Evolutionary conservation across 2,329 filamentous ascomycete species (phyloP), one percentile per base, ranked within the genome.

Genomic region (Parascedosporium putredinis): DNA sequence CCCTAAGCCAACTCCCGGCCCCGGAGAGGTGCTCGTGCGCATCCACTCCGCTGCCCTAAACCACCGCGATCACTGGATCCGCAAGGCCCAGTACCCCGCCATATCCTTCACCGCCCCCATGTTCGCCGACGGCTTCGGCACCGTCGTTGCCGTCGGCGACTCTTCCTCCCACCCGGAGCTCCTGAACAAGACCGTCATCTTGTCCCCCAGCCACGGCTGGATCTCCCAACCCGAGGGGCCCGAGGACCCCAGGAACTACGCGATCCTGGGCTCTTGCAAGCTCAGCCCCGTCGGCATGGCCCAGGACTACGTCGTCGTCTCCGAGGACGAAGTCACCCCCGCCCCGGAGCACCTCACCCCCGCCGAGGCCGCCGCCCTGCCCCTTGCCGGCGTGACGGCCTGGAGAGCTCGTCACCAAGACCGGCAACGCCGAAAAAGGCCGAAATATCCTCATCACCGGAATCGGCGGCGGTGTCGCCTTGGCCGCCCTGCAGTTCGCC

Each of bases 21-120:
- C 78, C 14, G 73, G 73, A 54, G 76, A 96, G 64, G 72, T 95
- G 56, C 73, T 94, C 5, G 71, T 97, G 54, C 81, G 79, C 59
- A 72, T 97, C 60, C 76, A 78, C 31, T 86, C 89, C 47, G 86
- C 84, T 1, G 85, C 91, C 12, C 81, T 97, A 47, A 97, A 97
- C 72, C 93, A 97, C 71, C 86, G 90, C 59, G 93, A 97, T 66
- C 80, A 95, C 57, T 97, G 96, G 71, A 86, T 95, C 67, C 86
- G 91, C 50, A 89, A 93, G 65, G 84, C 90, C 61, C 80, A 95
- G 36, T 97, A 97, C 71, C 91, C 91, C 0, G 84, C 79, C 57
- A 84, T 88, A 49, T 84, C 85, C 10, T 95, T 95, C 65, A 75
- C 78, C 52, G 73, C 82, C 5, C 88, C 91, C 1, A 70, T 97